Evolutionary conservation across 2,329 filamentous ascomycete genomes (phyloP), one percentile per base, ranked within the genome.

Genomic region (Microdochium nivale): DNA sequence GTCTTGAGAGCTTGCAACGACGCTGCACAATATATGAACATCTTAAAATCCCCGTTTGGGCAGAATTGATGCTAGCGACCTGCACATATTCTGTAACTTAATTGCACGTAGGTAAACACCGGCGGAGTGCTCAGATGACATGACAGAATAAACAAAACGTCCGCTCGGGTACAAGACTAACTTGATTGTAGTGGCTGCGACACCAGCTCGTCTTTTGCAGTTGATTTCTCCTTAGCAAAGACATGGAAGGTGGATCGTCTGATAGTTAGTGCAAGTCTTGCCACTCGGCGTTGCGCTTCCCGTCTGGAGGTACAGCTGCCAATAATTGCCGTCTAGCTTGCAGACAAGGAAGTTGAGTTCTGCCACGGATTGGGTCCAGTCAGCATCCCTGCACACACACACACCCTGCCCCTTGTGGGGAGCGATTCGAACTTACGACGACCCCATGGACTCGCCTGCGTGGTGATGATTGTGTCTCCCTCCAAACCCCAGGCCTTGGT

Each of bases 281-380:
- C 74, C 76, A 49, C 67, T 70, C 1, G 77, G 76, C 33, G 65
- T 66, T 37, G 76, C 73, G 48, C 70, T 75, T 1, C 77, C 76
- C 1, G 73, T 79, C 64, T 80, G 77, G 47, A 80, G 62, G 56
- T 72, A 80, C 14, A 79, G 57, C 62, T 77, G 73, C 63, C 74
- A 79, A 49, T 75, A 78, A 5, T 62, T 60, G 1, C 60, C 65
- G 13, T 66, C 66, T 13, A 72, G 61, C 53, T 69, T 64, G 58
- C 76, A 80, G 11, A 67, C 75, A 2, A 79, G 62, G 60, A 77
- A 79, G 56, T 79, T 79, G 49, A 79, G 65, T 60, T 79, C 68
- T 70, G 46, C 24, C 52, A 14, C 40, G n/a, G 19, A 50, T 47
- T 62, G 53, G 50, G 33, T 51, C 14, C 2, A n/a, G 33, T 30